Base-by-base conservation (phyloP, 768 basidiomycete genomes). In the Baorangia bicolor region DNA sequence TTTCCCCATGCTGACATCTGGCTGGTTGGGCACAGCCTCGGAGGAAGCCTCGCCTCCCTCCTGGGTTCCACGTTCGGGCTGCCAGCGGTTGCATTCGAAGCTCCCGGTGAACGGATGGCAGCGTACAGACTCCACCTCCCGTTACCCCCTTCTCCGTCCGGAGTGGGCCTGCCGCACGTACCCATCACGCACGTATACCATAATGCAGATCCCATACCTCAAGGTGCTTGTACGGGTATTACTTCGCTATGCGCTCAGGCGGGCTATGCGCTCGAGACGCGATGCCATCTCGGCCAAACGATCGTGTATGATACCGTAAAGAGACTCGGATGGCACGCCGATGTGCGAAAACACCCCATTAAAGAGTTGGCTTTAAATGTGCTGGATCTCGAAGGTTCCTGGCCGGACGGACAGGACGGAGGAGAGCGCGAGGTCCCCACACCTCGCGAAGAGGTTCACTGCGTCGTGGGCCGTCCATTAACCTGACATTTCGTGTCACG, bases 251-350 rank as follows among this genome's bases (percentile, higher is more conserved):
- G 87, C 55, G 78, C 82, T 37, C 77, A 79, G 41, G 87, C 77
- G 12, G 87, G 87, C n/a, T 88, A 83, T 61, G 87, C 85, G 33
- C 68, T 85, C 35, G 84, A 85, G 67, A 80, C 79, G 31, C 70
- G 71, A 14, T 89, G 87, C 56, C 87, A 88, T 64, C 74, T 84
- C 2, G 87, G 87, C 28, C 75, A 75, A 68, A 76, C 77, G 11
- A 83, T 89, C 58, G 67, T 88, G 49, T 89, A 86, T 64, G 87
- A 89, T 66, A 85, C 86, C 14, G 82, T 88, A n/a, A 74, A 70
- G 21, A 77, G 77, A 68, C 72, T 83, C 14, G 80, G 81, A 21
- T 89, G 87, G 87, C 70, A 73, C 6, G 80, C 81, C 18, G 80
- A 84, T 43, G 71, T 88, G 49, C 68, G 79, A 49, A 82, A 73